phyloP scores from a whole-genome alignment of 1,284 basidiomycete genomes.

The Cryptococcus hybrid region DNA sequence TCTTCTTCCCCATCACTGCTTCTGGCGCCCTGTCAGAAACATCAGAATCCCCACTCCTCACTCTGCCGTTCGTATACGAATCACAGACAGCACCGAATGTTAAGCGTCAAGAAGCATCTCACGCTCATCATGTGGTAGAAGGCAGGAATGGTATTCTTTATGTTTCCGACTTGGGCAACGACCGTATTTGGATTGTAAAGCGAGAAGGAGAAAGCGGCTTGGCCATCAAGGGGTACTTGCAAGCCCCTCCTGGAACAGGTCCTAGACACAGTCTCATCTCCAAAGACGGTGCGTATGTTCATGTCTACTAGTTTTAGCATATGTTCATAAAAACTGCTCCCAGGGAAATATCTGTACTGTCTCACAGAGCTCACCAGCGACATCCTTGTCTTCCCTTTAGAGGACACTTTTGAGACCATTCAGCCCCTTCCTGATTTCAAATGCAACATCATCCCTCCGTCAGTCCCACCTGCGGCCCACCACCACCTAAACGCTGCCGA shows the following conservation, averaged over 20 bases:
- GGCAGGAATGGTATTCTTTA: constrained; percentile 35
- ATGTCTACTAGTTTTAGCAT: no score
- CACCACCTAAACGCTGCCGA: constrained; percentile 43
- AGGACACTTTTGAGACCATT: constrained; percentile 14
- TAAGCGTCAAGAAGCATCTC: constrained; percentile 43
- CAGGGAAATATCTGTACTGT: constrained; percentile 43
- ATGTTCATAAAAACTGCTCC: background rate
- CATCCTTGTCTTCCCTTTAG: constrained; percentile 33
- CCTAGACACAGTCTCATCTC: constrained; percentile 43
- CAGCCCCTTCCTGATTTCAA: constrained; percentile 25
- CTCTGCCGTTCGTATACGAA: constrained; percentile 35
- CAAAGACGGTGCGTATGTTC: constrained; percentile 32
- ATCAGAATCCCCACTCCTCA: constrained; percentile 17
- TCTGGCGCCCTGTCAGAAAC: constrained; percentile 22
- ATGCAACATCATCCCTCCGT: constrained; percentile 32
- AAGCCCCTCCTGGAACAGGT: constrained; percentile 37
- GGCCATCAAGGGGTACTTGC: constrained; percentile 34
- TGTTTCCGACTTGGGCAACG: constrained; percentile 44
- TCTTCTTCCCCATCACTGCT: constrained; percentile 31
- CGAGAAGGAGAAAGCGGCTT: constrained; percentile 26
- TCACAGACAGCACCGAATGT: constrained; percentile 30
- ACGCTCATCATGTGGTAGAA: constrained; percentile 45
- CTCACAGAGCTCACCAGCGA: constrained; percentile 43
- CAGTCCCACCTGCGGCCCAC: constrained; percentile 32
- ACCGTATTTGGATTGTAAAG: constrained; percentile 41